Evolutionary conservation across 768 basidiomycete species (phyloP).

Genomic region (Phylloporus sp.): DNA sequence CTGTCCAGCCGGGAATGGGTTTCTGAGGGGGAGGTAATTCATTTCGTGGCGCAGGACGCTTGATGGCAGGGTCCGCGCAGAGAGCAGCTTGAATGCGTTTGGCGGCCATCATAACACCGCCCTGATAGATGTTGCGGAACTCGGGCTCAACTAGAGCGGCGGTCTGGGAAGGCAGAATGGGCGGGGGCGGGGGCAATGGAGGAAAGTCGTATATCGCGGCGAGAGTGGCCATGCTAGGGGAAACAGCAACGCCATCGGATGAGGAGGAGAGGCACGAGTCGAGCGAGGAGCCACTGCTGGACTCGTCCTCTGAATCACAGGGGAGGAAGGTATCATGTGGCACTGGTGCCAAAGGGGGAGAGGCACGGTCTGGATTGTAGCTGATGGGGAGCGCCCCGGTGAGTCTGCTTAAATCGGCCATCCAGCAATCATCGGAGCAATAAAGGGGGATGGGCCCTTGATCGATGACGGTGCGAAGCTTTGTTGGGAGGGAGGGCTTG

Average conservation of each 20-base stretch:
- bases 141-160: slow-evolving; percentile 24
- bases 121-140: slow-evolving; percentile 42
- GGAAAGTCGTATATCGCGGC: slow-evolving; percentile 44
- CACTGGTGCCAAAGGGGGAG: slow-evolving; percentile 38
- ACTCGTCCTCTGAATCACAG: slow-evolving; percentile 40
- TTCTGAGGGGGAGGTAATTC: slow-evolving; percentile 35
- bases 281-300: slow-evolving; percentile 38
- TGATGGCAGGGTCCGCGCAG: slow-evolving; percentile 38
- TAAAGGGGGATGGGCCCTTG: slow-evolving; percentile 78
- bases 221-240: slow-evolving; percentile 37
- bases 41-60: slow-evolving; percentile 33
- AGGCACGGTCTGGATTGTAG: slow-evolving; percentile 45
- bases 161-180: slow-evolving; percentile 30
- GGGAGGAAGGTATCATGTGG: slow-evolving; percentile 37
- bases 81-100: slow-evolving; percentile 49
- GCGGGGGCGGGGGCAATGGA: slow-evolving; percentile 52
- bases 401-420: slow-evolving; percentile 49
- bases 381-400: slow-evolving; percentile 41
- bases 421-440: slow-evolving; percentile 75
- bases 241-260: slow-evolving; percentile 18
- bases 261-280: slow-evolving; percentile 30
- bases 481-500: slow-evolving; percentile 38
- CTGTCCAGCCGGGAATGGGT: slow-evolving; percentile 65
- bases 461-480: slow-evolving; percentile 70
- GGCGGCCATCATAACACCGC: slow-evolving; percentile 69